Evolutionary conservation across 2,329 filamentous ascomycete species (phyloP), one percentile per base, ranked within the genome.

Genomic region (Ophiostoma populinum): DNA sequence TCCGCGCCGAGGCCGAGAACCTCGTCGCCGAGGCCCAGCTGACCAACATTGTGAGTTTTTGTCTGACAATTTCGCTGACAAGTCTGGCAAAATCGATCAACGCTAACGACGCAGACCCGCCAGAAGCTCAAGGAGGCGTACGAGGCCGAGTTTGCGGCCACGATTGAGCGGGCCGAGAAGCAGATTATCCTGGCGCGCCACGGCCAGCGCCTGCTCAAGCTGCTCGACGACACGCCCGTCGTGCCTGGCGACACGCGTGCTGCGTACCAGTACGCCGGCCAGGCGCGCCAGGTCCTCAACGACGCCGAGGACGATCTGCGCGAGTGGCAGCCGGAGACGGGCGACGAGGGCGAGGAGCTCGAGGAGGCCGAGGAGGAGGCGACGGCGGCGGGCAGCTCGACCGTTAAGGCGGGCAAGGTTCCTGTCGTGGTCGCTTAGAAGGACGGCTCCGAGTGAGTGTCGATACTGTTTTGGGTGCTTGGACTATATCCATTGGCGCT

Each of bases 51-150:
- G 83, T 92, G 62, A 41, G 77, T 67, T 8, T 9, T 18, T 21
- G 25, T n/a, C 12, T 8, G 12, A 6, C 25, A 7, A 28, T 25
- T 25, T 25, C n/a, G n/a, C n/a, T 8, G 24, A 25, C 8, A n/a
- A n/a, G n/a, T 8, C 8, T 9, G 24, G 25, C 21, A 22, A 22
- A 22, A 22, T 30, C 16, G 10, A 5, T 30, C 11, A 15, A 15
- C 13, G 5, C 13, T 18, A 11, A 19, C 15, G 5, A 15, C 17
- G 18, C 42, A 90, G 80, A 95, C 90, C 24, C 80, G 90, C 39
- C 80, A 90, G 57, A 95, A 94, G 60, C 67, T 98, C 58, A 94
- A 92, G 60, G 82, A 94, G 57, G 82, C 90, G 17, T 95, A 87
- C 52, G 81, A 86, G 45, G 57, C 80, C 40, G 85, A 95, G 53